These are phyloP conservation scores for Kurtzmaniella quercitrusa DNA, from an alignment of 1,139 yeast species.

Conservation along the genomic window DNA sequence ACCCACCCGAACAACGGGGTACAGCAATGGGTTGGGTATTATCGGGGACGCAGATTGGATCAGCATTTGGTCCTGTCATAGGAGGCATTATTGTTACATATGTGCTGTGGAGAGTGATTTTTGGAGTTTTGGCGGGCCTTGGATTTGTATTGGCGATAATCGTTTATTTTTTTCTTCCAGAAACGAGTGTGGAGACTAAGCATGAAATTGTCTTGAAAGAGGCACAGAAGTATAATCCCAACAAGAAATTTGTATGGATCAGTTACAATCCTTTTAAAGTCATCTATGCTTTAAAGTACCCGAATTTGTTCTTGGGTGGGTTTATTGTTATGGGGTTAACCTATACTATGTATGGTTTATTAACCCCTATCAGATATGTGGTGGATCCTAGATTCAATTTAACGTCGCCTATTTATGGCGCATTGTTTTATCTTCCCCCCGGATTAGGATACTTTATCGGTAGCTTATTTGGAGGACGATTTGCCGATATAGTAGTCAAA, in stretches of 20 bases:
- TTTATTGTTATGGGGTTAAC: slow-evolving; percentile 33
- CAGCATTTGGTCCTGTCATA: slow-evolving; percentile 44
- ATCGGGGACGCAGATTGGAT: slow-evolving; percentile 45
- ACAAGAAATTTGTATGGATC: slow-evolving; percentile 34
- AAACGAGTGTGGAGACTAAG: slow-evolving; percentile 32
- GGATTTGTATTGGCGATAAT: slow-evolving; percentile 25
- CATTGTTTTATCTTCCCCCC: slow-evolving; percentile 51
- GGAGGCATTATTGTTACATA: slow-evolving; percentile 48
- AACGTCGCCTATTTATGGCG: slow-evolving; percentile 41
- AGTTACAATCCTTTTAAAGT: slow-evolving; percentile 42
- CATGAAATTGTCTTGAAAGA: slow-evolving; percentile 15
- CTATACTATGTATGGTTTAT: slow-evolving; percentile 47
- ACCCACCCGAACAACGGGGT: slow-evolving; percentile 44
- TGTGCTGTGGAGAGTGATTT: slow-evolving; percentile 48
- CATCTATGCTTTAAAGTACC: slow-evolving; percentile 33
- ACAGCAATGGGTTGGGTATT: slow-evolving; percentile 41
- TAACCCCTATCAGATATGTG: slow-evolving; percentile 53
- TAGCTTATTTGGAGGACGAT: slow-evolving; percentile 46
- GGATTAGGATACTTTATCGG: slow-evolving; percentile 49
- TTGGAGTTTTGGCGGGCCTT: slow-evolving; percentile 42
- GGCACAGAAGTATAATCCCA: slow-evolving; percentile 14
- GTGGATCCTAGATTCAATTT: slow-evolving; percentile 50
- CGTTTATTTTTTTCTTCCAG: slow-evolving; percentile 35
- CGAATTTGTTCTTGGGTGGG: slow-evolving; percentile 42
- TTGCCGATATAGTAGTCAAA: slow-evolving; percentile 44